Percentiles rank a stretch among this genome's conserved stretches.
phyloP scores from a whole-genome alignment of 2,329 filamentous ascomycete species.

The Tricladium varicosporioides region DNA sequence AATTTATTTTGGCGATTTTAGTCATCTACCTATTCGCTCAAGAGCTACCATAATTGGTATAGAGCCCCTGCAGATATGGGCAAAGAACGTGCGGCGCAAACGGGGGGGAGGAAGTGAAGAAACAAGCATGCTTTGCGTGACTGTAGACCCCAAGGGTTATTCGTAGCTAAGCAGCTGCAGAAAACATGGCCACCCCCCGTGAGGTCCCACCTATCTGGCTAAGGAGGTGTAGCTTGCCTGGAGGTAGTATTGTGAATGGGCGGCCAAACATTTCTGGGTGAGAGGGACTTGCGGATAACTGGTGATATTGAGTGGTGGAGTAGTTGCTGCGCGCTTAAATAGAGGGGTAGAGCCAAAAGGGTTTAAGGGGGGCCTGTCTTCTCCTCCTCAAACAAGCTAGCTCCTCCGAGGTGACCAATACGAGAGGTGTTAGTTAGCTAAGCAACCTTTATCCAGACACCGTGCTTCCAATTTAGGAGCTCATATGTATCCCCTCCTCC shows the following conservation, averaged over 20 bases:
- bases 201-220: background rate
- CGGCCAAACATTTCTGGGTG: background rate
- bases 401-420: background rate
- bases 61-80: background rate
- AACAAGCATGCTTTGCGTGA: background rate
- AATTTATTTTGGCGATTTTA: constrained; percentile 2
- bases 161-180: background rate
- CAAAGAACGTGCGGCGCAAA: background rate
- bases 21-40: background rate
- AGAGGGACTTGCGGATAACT: background rate
- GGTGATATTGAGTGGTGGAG: background rate
- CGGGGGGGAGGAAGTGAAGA: background rate
- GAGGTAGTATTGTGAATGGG: background rate
- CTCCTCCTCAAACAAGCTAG: background rate
- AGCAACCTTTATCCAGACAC: background rate
- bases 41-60: background rate
- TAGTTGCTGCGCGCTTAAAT: background rate
- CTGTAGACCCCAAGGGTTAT: background rate
- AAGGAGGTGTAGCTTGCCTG: background rate
- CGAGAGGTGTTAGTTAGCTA: background rate
- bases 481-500: background rate
- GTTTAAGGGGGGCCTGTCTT: background rate
- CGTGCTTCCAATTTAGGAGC: background rate
- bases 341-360: background rate
- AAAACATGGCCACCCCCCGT: background rate